Conservation (phyloP, 257 asterid genomes). For the Rauvolfia tetraphylla region DNA sequence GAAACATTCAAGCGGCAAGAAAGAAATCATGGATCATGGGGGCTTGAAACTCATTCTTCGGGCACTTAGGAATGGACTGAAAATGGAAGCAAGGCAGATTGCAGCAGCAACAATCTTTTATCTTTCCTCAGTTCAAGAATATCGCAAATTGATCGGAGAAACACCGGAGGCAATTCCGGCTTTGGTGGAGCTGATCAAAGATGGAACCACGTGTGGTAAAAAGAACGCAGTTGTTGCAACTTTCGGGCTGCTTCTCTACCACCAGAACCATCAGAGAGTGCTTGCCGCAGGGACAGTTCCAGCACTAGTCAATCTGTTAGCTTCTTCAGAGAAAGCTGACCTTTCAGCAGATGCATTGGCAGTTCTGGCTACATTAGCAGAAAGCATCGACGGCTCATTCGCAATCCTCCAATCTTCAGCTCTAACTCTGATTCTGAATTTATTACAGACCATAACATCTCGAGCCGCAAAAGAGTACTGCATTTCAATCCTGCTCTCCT, state of each 20-base stretch:
- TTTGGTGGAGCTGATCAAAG: slow-evolving; percentile 37
- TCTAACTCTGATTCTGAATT: slow-evolving; percentile 22
- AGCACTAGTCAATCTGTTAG: slow-evolving; percentile 30
- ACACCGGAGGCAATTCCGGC: slow-evolving; percentile 42
- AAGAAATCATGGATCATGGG: slow-evolving; percentile 36
- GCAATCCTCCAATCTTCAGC: slow-evolving; percentile 36
- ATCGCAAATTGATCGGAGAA: slow-evolving; percentile 51
- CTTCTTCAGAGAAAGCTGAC: slow-evolving; percentile 44
- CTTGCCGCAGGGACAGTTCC: slow-evolving; percentile 42
- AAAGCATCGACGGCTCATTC: slow-evolving; percentile 42
- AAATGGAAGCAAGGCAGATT: slow-evolving; percentile 43
- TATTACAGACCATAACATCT: slow-evolving; percentile 30
- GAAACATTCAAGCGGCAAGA: slow-evolving; percentile 56
- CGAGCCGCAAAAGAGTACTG: slow-evolving; percentile 59
- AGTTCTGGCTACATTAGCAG: slow-evolving; percentile 51
- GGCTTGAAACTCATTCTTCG: slow-evolving; percentile 39
- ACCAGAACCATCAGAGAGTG: slow-evolving; percentile 39
- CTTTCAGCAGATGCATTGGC: slow-evolving; percentile 51
- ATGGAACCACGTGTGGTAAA: slow-evolving; percentile 56
- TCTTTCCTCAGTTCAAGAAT: slow-evolving; percentile 49
- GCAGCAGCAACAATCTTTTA: slow-evolving; percentile 72
- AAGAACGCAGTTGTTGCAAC: slow-evolving; percentile 62
- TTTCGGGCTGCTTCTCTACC: slow-evolving; percentile 45
- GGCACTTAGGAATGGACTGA: slow-evolving; percentile 45
- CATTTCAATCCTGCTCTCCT: slow-evolving; percentile 47